Evolutionary conservation across 2,329 filamentous ascomycete genomes (phyloP), one percentile per base, ranked within the genome.

Genomic region (Sclerotinia spermophila): DNA sequence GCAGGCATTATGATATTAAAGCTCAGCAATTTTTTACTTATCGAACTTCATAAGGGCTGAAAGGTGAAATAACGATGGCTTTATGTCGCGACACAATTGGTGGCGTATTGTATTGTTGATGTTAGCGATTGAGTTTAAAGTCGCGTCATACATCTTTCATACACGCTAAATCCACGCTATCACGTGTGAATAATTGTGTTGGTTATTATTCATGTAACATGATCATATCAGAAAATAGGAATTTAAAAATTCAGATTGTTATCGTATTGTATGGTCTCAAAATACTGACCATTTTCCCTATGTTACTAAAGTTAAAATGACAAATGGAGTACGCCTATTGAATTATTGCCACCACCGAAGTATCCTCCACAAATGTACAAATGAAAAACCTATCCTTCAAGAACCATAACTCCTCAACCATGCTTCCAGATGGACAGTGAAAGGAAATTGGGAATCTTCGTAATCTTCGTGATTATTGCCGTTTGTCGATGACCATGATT

Each of bases 1-100:
- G 82, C 83, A 78, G 83, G 83, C 83, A 85, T 85, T 67, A 73
- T 80, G 61, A 65, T 40, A 40, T 40, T 40, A 51, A 60, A 66
- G 68, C 60, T 58, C 68, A 66, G 68, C 60, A 70, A 70, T 53
- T 17, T 11, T 35, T 56, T 58, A 48, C n/a, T 35, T 58, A 13
- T 70, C 24, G 19, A 30, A 30, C 51, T 45, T 66, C 60, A 70
- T 66, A 56, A 17, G 27, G 30, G 59, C 30, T 33, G 15, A 7
- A 42, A 35, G n/a, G 38, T 53, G 24, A 24, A 53, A 66, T 48
- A 48, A 45, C 15, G 30, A 58, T 44, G 27, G n/a, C 7, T 11
- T 24, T 27, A 33, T 56, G 44, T 53, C 58, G 27, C 45, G 44
- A 62, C 42, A 15, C n/a, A 38, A 38, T 48, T 40, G n/a, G 24